A percentile compares a stretch with the other conserved stretches of the same genome.
Conservation (phyloP, 768 basidiomycete species). For the Phanerochaete sordida region DNA sequence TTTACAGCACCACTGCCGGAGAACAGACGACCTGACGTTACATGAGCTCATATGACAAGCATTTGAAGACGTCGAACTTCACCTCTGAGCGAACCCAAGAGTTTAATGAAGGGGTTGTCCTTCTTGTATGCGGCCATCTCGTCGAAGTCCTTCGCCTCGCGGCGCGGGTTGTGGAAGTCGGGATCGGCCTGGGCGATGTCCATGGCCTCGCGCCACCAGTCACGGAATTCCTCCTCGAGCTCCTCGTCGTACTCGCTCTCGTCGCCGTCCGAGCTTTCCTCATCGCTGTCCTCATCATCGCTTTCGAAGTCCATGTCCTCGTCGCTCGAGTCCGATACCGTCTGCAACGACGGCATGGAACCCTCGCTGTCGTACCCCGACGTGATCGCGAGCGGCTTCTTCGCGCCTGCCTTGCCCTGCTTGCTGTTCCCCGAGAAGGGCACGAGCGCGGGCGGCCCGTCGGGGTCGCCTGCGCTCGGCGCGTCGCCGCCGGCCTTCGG, state of each 20-base stretch:
- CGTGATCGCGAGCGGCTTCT: slow-evolving; percentile 47
- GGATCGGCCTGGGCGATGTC: slow-evolving; percentile 53
- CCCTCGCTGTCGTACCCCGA: slow-evolving; percentile 41
- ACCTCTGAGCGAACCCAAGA: slow-evolving; percentile 76
- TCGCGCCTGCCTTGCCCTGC: slow-evolving; percentile 22
- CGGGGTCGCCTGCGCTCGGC: slow-evolving; percentile 25
- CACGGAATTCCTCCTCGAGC: slow-evolving; percentile 62
- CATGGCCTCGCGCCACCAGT: slow-evolving; percentile 69
- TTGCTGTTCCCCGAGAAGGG: slow-evolving; percentile 21
- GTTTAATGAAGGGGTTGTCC: slow-evolving; percentile 74
- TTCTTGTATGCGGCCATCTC: slow-evolving; percentile 48
- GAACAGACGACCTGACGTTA: slow-evolving; percentile 59
- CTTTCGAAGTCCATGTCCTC: slow-evolving; percentile 39
- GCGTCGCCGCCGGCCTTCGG: slow-evolving; percentile 15
- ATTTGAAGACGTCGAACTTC: slow-evolving; percentile 5
- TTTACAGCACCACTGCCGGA: slow-evolving; percentile 42
- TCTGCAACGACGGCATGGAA: slow-evolving; percentile 70
- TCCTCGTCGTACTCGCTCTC: slow-evolving; percentile 60
- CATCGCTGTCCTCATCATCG: slow-evolving; percentile 34
- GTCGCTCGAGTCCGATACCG: slow-evolving; percentile 60
- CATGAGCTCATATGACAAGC: neutral
- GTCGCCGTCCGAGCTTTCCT: slow-evolving; percentile 30
- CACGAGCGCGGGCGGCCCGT: slow-evolving; percentile 17
- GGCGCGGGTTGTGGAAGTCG: slow-evolving; percentile 53
- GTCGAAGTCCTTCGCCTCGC: slow-evolving; percentile 33